Conservation (phyloP, 805 yeast species). For the Wickerhamomyces canadensis region DNA sequence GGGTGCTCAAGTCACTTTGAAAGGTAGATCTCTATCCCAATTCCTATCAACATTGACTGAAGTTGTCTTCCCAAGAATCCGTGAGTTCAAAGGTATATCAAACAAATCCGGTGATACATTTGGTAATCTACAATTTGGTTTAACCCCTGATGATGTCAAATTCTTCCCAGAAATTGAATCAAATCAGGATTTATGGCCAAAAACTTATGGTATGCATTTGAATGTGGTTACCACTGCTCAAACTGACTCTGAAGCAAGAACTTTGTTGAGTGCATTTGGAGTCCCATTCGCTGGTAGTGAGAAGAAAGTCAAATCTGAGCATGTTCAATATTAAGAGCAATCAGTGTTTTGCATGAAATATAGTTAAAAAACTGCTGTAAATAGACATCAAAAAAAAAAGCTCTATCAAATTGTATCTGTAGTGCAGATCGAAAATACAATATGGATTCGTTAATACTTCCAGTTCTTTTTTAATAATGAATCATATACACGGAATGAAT, state of each 20-base stretch:
- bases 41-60: conserved; percentile 84
- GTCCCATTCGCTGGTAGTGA: conserved; percentile 65
- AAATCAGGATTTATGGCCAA: conserved; percentile 86
- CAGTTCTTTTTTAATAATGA: no score
- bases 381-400: not conserved
- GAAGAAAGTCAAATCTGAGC: conserved; percentile 25
- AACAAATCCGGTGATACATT: conserved; percentile 73
- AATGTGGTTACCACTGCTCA: conserved; percentile 85
- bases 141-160: conserved; percentile 69
- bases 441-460: no score
- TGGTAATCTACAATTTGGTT: conserved; percentile 85
- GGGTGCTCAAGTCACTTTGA: conserved; percentile 80
- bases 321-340: conserved; percentile 18
- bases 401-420: not conserved
- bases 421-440: no score
- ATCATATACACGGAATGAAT: no score
- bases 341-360: not conserved
- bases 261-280: conserved; percentile 75
- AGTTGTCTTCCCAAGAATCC: conserved; percentile 86
- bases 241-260: conserved; percentile 84
- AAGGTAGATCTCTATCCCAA: conserved; percentile 80
- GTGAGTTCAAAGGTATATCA: conserved; percentile 78
- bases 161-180: conserved; percentile 92
- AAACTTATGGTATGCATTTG: conserved; percentile 78
- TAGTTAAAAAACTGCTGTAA: not conserved